These are phyloP conservation scores for Tremella mesenterica DNA, from an alignment of 768 basidiomycete species.

Conservation along the genomic window DNA sequence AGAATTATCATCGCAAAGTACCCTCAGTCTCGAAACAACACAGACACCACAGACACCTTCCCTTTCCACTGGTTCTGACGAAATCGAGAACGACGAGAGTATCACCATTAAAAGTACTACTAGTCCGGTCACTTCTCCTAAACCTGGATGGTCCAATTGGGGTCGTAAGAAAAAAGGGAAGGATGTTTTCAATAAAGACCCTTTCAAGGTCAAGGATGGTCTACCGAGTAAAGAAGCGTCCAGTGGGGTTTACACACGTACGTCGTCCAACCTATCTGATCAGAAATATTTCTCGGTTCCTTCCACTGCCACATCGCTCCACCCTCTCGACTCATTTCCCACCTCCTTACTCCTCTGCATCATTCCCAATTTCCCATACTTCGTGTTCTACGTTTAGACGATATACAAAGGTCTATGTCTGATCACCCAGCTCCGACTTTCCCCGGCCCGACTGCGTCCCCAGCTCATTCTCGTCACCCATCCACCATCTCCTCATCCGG, in stretches of 20 bases:
- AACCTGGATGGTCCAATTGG: background rate
- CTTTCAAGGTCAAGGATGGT: constrained; percentile 14
- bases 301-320: background rate
- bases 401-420: background rate
- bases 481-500: constrained; percentile 18
- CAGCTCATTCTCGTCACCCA: constrained; percentile 15
- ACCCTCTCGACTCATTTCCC: background rate
- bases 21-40: background rate
- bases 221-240: constrained; percentile 1
- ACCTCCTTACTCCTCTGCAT: background rate
- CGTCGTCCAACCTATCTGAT: constrained; percentile 1
- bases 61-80: background rate
- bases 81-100: background rate
- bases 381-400: too few relatives aligned
- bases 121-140: too few relatives aligned
- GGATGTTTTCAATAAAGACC: constrained; percentile 5
- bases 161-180: constrained; percentile 2
- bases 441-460: constrained; percentile 16
- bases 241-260: constrained; percentile 22
- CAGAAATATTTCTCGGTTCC: background rate
- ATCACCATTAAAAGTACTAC: too few relatives aligned
- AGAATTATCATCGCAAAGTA: too few relatives aligned
- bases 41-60: background rate
- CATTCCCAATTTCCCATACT: background rate
- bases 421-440: constrained; percentile 9